A percentile compares a stretch with the other conserved stretches of the same genome.
Evolutionary conservation across 2,329 filamentous ascomycete species (phyloP).

Genomic region (Colletotrichum truncatum): DNA sequence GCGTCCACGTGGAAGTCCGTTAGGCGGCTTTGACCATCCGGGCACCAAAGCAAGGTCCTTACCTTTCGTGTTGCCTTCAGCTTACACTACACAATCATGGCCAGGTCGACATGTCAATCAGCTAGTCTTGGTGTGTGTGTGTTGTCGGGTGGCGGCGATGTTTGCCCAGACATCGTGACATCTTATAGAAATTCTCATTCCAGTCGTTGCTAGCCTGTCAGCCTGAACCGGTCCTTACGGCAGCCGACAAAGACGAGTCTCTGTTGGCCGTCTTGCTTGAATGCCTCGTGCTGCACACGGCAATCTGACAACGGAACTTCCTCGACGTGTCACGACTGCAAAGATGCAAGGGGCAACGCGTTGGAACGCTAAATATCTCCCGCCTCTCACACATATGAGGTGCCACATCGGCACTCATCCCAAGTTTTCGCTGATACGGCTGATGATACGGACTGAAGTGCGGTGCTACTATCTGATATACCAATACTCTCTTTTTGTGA

Average conservation of each 20-base stretch:
- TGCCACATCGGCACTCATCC: slow-evolving; percentile 12
- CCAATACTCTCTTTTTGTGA: not conserved
- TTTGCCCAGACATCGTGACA: not conserved
- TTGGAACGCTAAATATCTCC: slow-evolving; percentile 11
- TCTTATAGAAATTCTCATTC: not conserved
- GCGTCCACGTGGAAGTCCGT: slow-evolving; percentile 9
- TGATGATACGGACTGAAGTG: not conserved
- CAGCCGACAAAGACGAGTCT: not conserved
- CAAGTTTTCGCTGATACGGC: not conserved
- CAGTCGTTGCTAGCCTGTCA: not conserved
- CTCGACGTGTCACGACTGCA: not conserved
- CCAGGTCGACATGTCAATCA: not conserved
- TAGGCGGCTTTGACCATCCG: not conserved
- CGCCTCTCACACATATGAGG: not conserved
- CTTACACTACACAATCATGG: not conserved
- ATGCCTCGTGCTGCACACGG: slow-evolving; percentile 4
- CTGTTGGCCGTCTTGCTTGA: not conserved
- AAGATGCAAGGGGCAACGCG: slow-evolving; percentile 23
- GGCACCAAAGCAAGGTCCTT: slow-evolving; percentile 2
- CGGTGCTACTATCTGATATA: not conserved
- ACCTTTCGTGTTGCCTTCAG: not conserved
- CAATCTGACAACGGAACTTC: not conserved
- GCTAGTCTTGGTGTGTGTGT: not conserved
- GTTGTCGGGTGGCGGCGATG: not conserved
- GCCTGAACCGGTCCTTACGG: not conserved